Evolutionary conservation across 2,329 filamentous ascomycete genomes (phyloP), one percentile per base, ranked within the genome.

Genomic region (Trichoderma aggressivum): DNA sequence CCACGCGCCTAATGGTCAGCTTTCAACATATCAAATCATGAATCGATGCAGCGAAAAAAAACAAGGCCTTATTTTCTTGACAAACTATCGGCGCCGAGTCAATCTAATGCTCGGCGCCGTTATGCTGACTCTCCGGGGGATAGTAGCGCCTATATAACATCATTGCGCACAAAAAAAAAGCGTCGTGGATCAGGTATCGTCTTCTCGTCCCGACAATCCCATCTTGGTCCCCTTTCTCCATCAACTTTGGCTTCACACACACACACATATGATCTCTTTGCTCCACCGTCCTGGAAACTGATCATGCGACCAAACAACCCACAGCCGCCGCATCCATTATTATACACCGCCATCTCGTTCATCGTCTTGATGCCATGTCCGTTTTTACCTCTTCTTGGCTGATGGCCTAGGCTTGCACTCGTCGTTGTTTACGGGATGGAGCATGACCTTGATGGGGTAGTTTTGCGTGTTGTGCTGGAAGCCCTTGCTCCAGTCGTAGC

Each of bases 401-500:
- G 82, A 86, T 18, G 87, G 86, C n/a, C 87, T 80, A 30, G 88
- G 87, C 82, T 89, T 90, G 82, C 87, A 89, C 79, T 90, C 88
- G 69, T 90, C 88, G 50, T 81, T 81, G 73, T 84, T 84, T 14
- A 97, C 89, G 1, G 92, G 90, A 79, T 97, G 93, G 79, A 97
- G 86, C 90, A 94, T 94, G 67, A 96, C 90, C 84, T 96, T 96
- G 81, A 89, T 92, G 10, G 92, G 89, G 72, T 89, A 90, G 75
- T 87, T 87, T 71, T 90, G 89, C 30, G 86, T 96, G 82, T 98
- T 98, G 75, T 86, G 89, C 74, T 92, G 89, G 83, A 95, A 98
- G 18, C 96, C 96, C 85, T 99, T 98, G 84, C 92, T 94, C 96
- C 96, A 99, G 84, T 99, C 96, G 81, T 99, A 99, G 80, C 94